Conservation (phyloP, 2,329 filamentous ascomycete genomes). For the Fusarium redolens region DNA sequence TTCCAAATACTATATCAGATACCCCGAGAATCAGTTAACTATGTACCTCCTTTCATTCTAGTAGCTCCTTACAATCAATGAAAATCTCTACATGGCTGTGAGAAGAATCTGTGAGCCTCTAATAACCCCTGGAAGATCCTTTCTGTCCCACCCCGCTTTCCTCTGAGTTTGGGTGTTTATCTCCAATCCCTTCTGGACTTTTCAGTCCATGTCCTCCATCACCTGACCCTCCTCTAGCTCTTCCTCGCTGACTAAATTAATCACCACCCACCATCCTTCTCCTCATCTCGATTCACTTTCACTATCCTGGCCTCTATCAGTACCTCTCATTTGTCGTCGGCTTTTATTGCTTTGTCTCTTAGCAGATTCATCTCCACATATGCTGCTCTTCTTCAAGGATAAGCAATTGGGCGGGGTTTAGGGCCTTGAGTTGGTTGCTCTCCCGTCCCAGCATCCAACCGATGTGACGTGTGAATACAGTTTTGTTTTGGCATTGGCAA, state of each 20-base stretch:
- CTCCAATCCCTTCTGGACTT: neutral
- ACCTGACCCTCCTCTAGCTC: conserved; percentile 8
- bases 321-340: conserved; percentile 14
- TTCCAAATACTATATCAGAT: neutral
- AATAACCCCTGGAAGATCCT: neutral
- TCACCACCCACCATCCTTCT: conserved; percentile 2
- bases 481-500: neutral
- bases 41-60: neutral
- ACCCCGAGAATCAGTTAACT: neutral
- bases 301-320: neutral
- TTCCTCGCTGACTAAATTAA: conserved; percentile 6
- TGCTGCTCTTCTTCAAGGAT: neutral
- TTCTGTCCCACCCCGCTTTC: neutral
- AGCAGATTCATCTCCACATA: conserved; percentile 17
- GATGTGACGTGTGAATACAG: conserved; percentile 22
- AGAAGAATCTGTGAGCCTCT: neutral
- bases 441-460: conserved; percentile 22
- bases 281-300: conserved; percentile 23
- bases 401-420: conserved; percentile 7
- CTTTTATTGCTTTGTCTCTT: conserved; percentile 1
- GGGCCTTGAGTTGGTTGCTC: conserved; percentile 19
- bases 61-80: neutral
- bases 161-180: neutral
- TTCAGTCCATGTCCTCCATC: neutral
- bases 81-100: neutral